A percentile compares a stretch with the other conserved stretches of the same genome.
Conservation (phyloP, 2,329 filamentous ascomycete genomes). For the Pseudogymnoascus sp. region DNA sequence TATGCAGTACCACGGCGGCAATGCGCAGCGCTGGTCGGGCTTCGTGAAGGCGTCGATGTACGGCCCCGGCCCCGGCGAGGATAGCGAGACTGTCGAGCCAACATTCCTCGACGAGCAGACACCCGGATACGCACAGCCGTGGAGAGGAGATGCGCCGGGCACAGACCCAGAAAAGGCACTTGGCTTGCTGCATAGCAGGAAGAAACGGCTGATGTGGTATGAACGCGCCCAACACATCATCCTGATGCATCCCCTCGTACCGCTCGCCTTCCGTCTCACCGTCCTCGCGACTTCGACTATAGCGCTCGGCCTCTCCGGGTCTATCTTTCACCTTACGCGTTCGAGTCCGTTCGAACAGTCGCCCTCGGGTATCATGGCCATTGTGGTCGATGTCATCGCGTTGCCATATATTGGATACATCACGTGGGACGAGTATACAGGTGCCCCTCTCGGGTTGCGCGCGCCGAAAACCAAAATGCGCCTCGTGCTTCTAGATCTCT, state of each 20-base stretch:
- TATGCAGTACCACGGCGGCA: conserved; percentile 18
- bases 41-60: conserved; percentile 27
- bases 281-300: conserved; percentile 77
- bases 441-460: conserved; percentile 82
- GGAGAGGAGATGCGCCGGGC: conserved; percentile 24
- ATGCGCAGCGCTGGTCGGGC: conserved; percentile 22
- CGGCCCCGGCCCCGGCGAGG: conserved; percentile 20
- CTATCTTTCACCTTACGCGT: conserved; percentile 53
- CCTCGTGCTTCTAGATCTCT: conserved; percentile 81
- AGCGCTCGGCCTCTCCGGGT: conserved; percentile 68
- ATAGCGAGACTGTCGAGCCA: conserved; percentile 22
- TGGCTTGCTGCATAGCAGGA: conserved; percentile 22
- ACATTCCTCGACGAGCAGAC: conserved; percentile 23
- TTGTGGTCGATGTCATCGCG: conserved; percentile 80
- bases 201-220: conserved; percentile 15
- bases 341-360: conserved; percentile 43
- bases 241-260: conserved; percentile 56
- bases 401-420: conserved; percentile 88
- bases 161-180: conserved; percentile 23
- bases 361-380: conserved; percentile 77
- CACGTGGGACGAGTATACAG: conserved; percentile 93
- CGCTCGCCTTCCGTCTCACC: conserved; percentile 70
- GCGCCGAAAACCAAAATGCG: conserved; percentile 77
- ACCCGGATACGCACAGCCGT: conserved; percentile 28
- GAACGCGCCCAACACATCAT: conserved; percentile 15